Percentiles rank a stretch among this genome's conserved stretches.
Conservation (phyloP, 2,329 filamentous ascomycete genomes). For the Diaporthe helianthi region DNA sequence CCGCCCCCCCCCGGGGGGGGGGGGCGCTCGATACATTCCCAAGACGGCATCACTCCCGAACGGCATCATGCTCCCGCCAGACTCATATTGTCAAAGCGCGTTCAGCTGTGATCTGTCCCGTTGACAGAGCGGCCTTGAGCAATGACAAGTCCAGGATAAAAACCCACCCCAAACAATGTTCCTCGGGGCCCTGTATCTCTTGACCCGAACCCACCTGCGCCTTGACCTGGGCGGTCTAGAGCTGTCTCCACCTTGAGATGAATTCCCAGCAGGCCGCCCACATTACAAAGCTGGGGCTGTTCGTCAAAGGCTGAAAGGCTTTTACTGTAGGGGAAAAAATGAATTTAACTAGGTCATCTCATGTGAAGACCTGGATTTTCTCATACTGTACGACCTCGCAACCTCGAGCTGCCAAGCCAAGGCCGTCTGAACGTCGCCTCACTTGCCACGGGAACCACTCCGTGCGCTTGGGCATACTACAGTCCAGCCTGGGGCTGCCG, state of each 20-base stretch:
- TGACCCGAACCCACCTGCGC: conserved; percentile 8
- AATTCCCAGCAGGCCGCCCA: background rate
- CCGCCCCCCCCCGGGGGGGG: too few species aligned
- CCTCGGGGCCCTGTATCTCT: background rate
- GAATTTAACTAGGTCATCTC: background rate
- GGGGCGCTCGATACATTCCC: conserved; percentile 4
- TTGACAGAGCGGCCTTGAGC: background rate
- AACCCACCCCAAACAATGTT: background rate
- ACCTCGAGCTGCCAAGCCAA: conserved; percentile 14
- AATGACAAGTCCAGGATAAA: background rate
- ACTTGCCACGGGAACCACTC: background rate
- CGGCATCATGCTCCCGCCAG: conserved; percentile 11
- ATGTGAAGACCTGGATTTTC: background rate
- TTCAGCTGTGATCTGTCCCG: background rate
- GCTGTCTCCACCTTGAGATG: background rate
- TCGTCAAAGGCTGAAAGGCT: background rate
- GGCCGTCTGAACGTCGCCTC: background rate
- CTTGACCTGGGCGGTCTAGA: conserved; percentile 4
- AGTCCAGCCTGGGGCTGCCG: conserved; percentile 4
- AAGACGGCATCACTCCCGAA: conserved; percentile 11
- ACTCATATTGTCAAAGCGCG: conserved; percentile 2
- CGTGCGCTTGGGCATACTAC: background rate
- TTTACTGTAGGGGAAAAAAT: background rate
- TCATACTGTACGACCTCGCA: conserved; percentile 10
- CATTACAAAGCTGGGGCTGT: background rate